phyloP scores from a whole-genome alignment of 73 alveolate genomes.

The Uronychia binucleata region DNA sequence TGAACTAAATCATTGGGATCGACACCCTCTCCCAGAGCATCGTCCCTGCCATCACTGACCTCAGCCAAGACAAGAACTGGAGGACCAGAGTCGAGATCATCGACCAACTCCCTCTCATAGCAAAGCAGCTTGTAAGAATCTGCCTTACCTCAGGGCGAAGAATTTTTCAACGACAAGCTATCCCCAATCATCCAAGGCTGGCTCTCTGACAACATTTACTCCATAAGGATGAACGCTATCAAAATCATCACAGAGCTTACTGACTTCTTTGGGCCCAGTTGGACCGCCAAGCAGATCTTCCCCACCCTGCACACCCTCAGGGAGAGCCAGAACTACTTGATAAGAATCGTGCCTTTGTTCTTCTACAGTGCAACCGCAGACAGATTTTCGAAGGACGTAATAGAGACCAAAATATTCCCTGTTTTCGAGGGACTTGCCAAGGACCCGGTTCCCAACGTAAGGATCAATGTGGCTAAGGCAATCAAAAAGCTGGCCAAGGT shows the following conservation, averaged over 20 bases:
- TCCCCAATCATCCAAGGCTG: constrained; percentile 68
- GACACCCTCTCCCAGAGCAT: constrained; percentile 74
- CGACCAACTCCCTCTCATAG: constrained; percentile 82
- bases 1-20: constrained; percentile 70
- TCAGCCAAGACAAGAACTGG: constrained; percentile 87
- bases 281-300: constrained; percentile 49
- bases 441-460: constrained; percentile 81
- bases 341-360: constrained; percentile 59
- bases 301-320: constrained; percentile 42
- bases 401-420: constrained; percentile 49
- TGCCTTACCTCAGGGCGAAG: constrained; percentile 51
- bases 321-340: constrained; percentile 37
- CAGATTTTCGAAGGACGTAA: constrained; percentile 32
- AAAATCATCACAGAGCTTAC: constrained; percentile 38
- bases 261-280: constrained; percentile 54
- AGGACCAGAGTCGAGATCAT: constrained; percentile 78
- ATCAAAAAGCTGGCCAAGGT: constrained; percentile 18
- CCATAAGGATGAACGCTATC: constrained; percentile 57
- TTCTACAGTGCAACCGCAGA: constrained; percentile 26
- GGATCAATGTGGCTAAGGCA: constrained; percentile 72
- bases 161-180: constrained; percentile 77
- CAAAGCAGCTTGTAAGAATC: constrained; percentile 60
- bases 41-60: constrained; percentile 82
- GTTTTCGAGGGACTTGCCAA: constrained; percentile 64
- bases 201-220: constrained; percentile 64